Evolutionary conservation across 768 basidiomycete species (phyloP), one percentile per base, ranked within the genome.

Genomic region (Chalciporus pseudorubinellus): DNA sequence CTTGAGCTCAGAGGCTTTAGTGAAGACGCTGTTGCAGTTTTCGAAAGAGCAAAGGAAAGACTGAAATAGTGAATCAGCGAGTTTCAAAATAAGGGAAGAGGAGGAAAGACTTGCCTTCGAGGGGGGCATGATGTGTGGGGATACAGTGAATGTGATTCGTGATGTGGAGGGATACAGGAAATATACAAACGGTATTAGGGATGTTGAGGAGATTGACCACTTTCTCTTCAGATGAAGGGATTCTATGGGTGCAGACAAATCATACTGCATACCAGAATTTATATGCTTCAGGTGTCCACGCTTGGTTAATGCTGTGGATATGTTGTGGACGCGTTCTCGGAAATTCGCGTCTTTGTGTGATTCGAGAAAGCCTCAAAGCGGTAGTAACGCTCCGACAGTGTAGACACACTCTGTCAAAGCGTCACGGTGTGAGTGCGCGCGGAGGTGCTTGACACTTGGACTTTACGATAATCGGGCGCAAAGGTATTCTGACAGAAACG

Each of bases 21-120:
- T 16, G 14, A 59, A 59, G 20, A 41, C 16, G 44, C 21, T 38
- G 20, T 13, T 22, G 33, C 58, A 59, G 47, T 16, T 8, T 14
- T 20, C 19, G 12, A 44, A 24, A 5, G 48, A 28, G 5, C 58
- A 59, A 2, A 48, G 7, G 28, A 29, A 46, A n/a, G 14, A 44
- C 58, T 49, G 10, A 20, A 43, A 24, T 22, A 59, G 3, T 9
- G 6, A 13, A 31, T 31, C 12, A 31, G 29, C 29, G 12, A 12
- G 29, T 1, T 31, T 13, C 29, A 31, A 31, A 13, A 31, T 31
- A 4, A 28, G 6, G 4, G 4, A 13, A n/a, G 11, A n/a, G 8
- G n/a, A 19, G 1, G 42, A 18, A 18, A 6, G 4, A 11, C 53
- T 26, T 42, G 39, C 53, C 31, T 50, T 55, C 8, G 16, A 20